Percentiles rank a stretch among this genome's conserved stretches.
Conservation (phyloP, 2,329 filamentous ascomycete species). For the Orbilia javanica region DNA sequence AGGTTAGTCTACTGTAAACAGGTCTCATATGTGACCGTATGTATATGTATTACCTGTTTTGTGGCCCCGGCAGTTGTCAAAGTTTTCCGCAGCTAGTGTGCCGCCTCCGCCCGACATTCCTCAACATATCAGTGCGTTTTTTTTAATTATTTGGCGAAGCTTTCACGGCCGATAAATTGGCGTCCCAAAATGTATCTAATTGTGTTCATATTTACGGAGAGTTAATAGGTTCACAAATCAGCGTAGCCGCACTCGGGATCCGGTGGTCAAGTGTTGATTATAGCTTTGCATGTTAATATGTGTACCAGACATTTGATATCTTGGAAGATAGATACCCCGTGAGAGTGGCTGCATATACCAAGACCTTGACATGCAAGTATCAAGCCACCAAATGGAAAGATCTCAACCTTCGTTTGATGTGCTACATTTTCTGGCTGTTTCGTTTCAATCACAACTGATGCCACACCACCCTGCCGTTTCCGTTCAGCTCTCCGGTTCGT, state of each 20-base stretch:
- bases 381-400: slow-evolving; percentile 25
- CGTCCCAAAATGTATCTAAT: not conserved
- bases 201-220: not conserved
- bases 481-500: slow-evolving; percentile 8
- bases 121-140: not conserved
- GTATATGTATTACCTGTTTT: not conserved
- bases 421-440: slow-evolving; percentile 23
- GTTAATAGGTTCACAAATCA: not conserved
- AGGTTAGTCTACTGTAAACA: not conserved
- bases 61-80: slow-evolving; percentile 10
- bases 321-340: not conserved
- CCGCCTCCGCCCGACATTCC: not conserved
- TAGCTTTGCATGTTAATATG: not conserved
- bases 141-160: not conserved
- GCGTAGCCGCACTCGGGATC: not conserved
- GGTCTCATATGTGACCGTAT: not conserved
- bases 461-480: slow-evolving; percentile 46
- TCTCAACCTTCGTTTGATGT: slow-evolving; percentile 10
- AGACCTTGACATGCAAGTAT: slow-evolving; percentile 15
- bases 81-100: slow-evolving; percentile 6
- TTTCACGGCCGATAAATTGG: not conserved
- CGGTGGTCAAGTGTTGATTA: slow-evolving; percentile 12
- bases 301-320: not conserved
- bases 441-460: slow-evolving; percentile 40
- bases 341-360: slow-evolving; percentile 26